Conservation (phyloP, 306 rosid genomes). For the Cicer pinnatifidum region DNA sequence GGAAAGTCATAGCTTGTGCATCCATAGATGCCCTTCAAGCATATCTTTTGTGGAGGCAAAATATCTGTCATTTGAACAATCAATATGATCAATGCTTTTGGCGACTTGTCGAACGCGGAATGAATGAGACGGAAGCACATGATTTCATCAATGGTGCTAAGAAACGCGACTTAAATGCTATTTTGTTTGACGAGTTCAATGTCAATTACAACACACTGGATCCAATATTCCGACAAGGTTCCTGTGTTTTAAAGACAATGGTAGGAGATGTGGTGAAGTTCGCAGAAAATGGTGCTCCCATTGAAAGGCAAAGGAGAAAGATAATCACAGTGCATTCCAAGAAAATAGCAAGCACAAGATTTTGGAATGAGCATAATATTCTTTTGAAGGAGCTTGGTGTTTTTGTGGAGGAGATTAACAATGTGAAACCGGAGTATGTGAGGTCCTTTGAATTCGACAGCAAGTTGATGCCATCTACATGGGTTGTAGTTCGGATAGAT, state of each 20-base stretch:
- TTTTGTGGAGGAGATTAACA: slow-evolving; percentile 66
- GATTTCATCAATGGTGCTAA: slow-evolving; percentile 57
- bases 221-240: slow-evolving; percentile 72
- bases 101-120: slow-evolving; percentile 70
- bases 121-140: slow-evolving; percentile 60
- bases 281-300: slow-evolving; percentile 61
- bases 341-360: slow-evolving; percentile 61
- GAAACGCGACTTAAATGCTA: slow-evolving; percentile 62
- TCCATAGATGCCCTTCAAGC: slow-evolving; percentile 72
- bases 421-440: slow-evolving; percentile 72
- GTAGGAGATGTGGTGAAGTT: slow-evolving; percentile 74
- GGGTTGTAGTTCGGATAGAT: slow-evolving; percentile 75
- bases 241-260: slow-evolving; percentile 65
- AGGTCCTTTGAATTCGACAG: slow-evolving; percentile 69
- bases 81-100: slow-evolving; percentile 66
- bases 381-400: slow-evolving; percentile 79
- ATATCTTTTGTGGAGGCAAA: slow-evolving; percentile 85
- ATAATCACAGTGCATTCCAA: slow-evolving; percentile 55
- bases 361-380: slow-evolving; percentile 64
- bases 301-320: slow-evolving; percentile 66
- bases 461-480: slow-evolving; percentile 72
- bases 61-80: slow-evolving; percentile 66
- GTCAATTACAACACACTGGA: slow-evolving; percentile 66
- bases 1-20: slow-evolving; percentile 65
- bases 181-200: slow-evolving; percentile 65